phyloP scores from a whole-genome alignment of 768 basidiomycete genomes.

The Termitomyces bulborhizus region DNA sequence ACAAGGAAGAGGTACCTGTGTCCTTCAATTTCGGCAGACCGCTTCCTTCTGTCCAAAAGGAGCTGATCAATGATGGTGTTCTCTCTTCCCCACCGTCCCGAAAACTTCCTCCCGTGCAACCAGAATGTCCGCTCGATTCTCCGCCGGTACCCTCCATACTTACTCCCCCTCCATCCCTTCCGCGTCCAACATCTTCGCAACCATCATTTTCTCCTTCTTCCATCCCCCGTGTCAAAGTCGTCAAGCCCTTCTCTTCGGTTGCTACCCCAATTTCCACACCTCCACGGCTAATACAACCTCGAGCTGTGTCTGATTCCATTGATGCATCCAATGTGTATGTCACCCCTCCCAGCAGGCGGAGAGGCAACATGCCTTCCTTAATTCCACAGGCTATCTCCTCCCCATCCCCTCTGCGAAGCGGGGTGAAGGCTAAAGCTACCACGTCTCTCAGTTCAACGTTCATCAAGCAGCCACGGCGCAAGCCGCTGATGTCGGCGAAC shows the following conservation, averaged over 20 bases:
- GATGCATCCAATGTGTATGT: constrained; percentile 28
- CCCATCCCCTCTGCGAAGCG: constrained; percentile 32
- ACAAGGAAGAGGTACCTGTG: constrained; percentile 9
- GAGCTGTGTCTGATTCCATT: constrained; percentile 19
- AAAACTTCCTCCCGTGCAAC: not conserved
- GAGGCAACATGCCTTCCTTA: constrained; percentile 41
- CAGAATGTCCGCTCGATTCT: constrained; percentile 2
- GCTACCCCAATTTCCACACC: constrained; percentile 26
- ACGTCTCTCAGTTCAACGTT: constrained; percentile 31
- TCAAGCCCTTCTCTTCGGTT: constrained; percentile 26
- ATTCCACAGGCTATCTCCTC: constrained; percentile 55
- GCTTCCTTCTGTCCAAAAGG: not conserved
- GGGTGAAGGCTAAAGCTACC: constrained; percentile 24
- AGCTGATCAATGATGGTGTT: not conserved
- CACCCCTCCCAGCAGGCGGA: constrained; percentile 51
- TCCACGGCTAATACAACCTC: constrained; percentile 17
- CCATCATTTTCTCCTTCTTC: constrained; percentile 38
- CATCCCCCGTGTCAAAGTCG: constrained; percentile 36
- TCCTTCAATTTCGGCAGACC: constrained; percentile 15
- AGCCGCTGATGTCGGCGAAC: constrained; percentile 24
- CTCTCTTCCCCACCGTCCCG: constrained; percentile 7
- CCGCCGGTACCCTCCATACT: constrained; percentile 12
- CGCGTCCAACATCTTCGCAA: constrained; percentile 19
- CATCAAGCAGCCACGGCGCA: constrained; percentile 38
- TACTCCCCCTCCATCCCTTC: constrained; percentile 26